Evolutionary conservation across 2,329 filamentous ascomycete genomes (phyloP).

Genomic region (Alternaria arborescens): DNA sequence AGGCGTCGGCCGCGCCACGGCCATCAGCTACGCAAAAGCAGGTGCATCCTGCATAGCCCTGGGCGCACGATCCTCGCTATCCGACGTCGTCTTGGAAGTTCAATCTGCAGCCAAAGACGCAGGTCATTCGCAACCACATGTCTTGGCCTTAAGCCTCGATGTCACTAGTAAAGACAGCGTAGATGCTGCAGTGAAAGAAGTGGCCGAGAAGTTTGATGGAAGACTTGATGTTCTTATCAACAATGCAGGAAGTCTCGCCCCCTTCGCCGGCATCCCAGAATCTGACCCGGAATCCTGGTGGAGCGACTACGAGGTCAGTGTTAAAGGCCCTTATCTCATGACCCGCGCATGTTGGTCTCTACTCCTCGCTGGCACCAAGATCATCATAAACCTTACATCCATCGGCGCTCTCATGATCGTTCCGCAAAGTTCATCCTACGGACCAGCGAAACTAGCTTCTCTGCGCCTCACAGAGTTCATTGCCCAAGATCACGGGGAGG

Average conservation of each 20-base stretch:
- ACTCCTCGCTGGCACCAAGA: slow-evolving; percentile 41
- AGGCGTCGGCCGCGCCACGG: slow-evolving; percentile 63
- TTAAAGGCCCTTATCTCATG: slow-evolving; percentile 58
- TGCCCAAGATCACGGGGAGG: slow-evolving; percentile 49
- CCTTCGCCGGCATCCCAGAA: slow-evolving; percentile 40
- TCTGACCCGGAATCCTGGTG: slow-evolving; percentile 53
- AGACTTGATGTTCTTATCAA: slow-evolving; percentile 59
- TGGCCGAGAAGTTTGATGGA: slow-evolving; percentile 31
- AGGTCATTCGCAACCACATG: slow-evolving; percentile 50
- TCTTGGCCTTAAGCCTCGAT: slow-evolving; percentile 55
- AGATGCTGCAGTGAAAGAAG: slow-evolving; percentile 42
- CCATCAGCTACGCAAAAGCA: slow-evolving; percentile 63
- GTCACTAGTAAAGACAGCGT: slow-evolving; percentile 53
- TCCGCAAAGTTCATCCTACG: slow-evolving; percentile 49
- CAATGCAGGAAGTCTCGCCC: slow-evolving; percentile 55
- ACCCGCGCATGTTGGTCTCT: slow-evolving; percentile 57
- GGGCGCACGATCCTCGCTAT: slow-evolving; percentile 58
- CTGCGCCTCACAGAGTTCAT: slow-evolving; percentile 61
- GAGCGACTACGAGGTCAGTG: slow-evolving; percentile 59
- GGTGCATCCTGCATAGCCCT: slow-evolving; percentile 64
- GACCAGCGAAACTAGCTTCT: slow-evolving; percentile 60
- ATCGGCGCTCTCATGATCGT: slow-evolving; percentile 48
- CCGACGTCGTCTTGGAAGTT: slow-evolving; percentile 48
- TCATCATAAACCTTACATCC: slow-evolving; percentile 58
- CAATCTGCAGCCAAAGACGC: slow-evolving; percentile 43